phyloP scores from a whole-genome alignment of 345 rosid species.

The Linum trigynum region DNA sequence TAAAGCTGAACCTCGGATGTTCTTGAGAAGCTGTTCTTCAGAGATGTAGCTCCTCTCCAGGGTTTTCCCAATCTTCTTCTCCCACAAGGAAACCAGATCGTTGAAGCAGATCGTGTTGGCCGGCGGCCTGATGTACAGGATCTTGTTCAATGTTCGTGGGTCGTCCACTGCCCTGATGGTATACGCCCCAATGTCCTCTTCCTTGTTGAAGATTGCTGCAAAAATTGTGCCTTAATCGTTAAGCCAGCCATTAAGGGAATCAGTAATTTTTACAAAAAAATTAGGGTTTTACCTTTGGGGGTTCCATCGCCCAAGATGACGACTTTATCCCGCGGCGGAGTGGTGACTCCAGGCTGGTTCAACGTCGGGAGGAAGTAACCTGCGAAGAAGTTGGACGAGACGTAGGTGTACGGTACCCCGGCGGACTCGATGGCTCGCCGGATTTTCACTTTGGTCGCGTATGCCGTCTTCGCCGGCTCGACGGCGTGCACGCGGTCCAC shows the following conservation, averaged over 20 bases:
- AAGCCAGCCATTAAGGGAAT: too few relatives aligned
- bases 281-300: conserved; percentile 16
- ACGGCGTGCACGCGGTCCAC: conserved; percentile 1
- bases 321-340: conserved; percentile 5
- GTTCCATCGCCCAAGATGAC: conserved; percentile 21
- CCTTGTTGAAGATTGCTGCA: conserved; percentile 11
- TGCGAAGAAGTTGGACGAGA: conserved; percentile 4
- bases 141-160: conserved; percentile 17
- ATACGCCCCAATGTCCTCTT: conserved; percentile 18
- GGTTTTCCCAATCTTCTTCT: conserved; percentile 27
- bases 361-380: background rate
- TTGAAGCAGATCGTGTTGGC: conserved; percentile 18
- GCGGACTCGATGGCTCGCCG: conserved; percentile 1
- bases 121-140: conserved; percentile 19
- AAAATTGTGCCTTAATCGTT: too few relatives aligned
- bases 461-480: conserved; percentile 4
- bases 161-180: conserved; percentile 26
- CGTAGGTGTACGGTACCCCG: background rate
- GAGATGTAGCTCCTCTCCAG: conserved; percentile 21
- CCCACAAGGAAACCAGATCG: conserved; percentile 26
- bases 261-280: too few relatives aligned
- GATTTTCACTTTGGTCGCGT: background rate
- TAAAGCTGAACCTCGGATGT: conserved; percentile 19
- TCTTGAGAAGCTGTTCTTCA: conserved; percentile 24
- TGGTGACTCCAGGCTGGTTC: conserved; percentile 1